Base-by-base conservation (phyloP, 2,329 filamentous ascomycete species). In the Fusarium armeniacum region DNA sequence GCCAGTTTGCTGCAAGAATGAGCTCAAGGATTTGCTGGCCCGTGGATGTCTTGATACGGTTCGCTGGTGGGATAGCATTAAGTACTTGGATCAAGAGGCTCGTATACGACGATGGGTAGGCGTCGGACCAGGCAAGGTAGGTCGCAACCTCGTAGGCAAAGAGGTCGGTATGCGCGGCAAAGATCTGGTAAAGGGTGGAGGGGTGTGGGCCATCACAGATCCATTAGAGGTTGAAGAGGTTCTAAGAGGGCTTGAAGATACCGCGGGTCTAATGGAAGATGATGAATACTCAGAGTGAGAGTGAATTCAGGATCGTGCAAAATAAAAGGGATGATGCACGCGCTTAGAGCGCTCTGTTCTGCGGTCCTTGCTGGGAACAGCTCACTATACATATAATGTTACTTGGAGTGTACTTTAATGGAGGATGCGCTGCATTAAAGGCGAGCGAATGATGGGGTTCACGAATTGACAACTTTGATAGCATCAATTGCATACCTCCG, bases 91-190 rank as follows among this genome's bases (percentile, higher is more conserved):
- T 78, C 90, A 96, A 77, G 89, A 96, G 74, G 87, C 91, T 75
- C 90, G 90, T 67, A 92, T 97, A 20, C 86, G 90, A 73, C 85
- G 94, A 58, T 98, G 95, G 91, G 87, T 98, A 51, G 95, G 95
- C 44, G 93, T 98, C 67, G 95, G 95, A 1, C 95, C 95, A 0
- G 95, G 95, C 7, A 97, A 97, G 78, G 95, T 98, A 3, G 95
- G 95, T 1, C 86, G 94, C 60, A 98, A 98, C 78, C 84, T 98
- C 10, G 94, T 98, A 2, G 94, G 94, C 15, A 98, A 98, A 80
- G 95, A 98, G 81, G 94, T 98, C 5, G 94, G 94, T 12, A 94
- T 96, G 89, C 88, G 89, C 51, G 89, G 89, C 24, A 88, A 91
- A 75, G 93, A 96, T 58, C 83, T 87, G 18, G 88, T 95, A 50